These are phyloP conservation scores for Solanum tarijense DNA, from an alignment of 257 asterid genomes.

Conservation along the genomic window DNA sequence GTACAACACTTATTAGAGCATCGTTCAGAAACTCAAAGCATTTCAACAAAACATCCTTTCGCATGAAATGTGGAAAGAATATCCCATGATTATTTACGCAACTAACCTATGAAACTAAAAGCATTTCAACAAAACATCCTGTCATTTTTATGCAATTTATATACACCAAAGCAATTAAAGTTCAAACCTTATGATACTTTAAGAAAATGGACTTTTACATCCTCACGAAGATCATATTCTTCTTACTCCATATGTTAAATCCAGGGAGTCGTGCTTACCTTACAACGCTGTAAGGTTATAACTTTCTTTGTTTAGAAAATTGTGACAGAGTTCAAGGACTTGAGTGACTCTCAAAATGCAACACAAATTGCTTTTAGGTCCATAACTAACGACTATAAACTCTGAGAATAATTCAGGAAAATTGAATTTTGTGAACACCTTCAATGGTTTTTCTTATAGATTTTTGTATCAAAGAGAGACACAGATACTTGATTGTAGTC, in stretches of 20 bases:
- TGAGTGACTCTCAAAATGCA: not conserved
- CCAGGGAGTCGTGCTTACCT: not conserved
- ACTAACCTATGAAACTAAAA: not conserved
- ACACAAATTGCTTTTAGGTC: not conserved
- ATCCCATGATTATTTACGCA: not conserved
- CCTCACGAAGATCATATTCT: not conserved
- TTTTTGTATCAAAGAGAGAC: not conserved
- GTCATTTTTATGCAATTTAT: not conserved
- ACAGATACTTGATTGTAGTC: not conserved
- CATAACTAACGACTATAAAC: not conserved
- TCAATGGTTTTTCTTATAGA: not conserved
- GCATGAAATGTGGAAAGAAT: not conserved
- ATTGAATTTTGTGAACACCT: not conserved
- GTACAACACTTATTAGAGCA: not conserved
- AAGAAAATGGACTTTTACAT: not conserved
- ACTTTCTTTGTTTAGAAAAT: not conserved
- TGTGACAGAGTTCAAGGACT: not conserved
- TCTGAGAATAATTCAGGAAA: not conserved
- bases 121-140: not conserved
- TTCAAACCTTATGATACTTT: not conserved
- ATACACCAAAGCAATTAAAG: not conserved
- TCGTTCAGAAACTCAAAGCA: not conserved
- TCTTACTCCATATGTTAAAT: not conserved
- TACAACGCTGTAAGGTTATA: not conserved
- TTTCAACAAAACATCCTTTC: not conserved